These are phyloP conservation scores for Epicoccum sorghinum DNA, from an alignment of 2,329 filamentous ascomycete genomes.

Conservation along the genomic window DNA sequence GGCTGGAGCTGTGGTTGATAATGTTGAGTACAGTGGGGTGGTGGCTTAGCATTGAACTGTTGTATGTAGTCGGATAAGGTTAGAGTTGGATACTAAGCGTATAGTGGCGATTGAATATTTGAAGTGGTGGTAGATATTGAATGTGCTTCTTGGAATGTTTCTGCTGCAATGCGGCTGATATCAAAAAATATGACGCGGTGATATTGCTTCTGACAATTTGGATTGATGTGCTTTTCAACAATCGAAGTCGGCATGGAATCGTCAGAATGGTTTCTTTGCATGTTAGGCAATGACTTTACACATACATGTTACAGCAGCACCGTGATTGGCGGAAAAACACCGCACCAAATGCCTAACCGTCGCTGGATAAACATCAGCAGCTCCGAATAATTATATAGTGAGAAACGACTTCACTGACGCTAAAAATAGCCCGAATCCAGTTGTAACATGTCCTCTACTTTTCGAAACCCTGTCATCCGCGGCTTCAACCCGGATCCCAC, in stretches of 20 bases:
- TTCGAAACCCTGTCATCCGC: slow-evolving; percentile 54
- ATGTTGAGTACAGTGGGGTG: background rate
- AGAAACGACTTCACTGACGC: no score
- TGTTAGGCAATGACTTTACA: background rate
- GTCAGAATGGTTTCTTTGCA: background rate
- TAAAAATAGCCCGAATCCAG: no score
- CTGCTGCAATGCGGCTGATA: no score
- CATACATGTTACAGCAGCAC: background rate
- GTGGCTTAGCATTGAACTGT: background rate
- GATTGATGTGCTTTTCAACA: no score
- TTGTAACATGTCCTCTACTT: slow-evolving; percentile 2
- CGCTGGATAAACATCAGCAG: slow-evolving; percentile 1
- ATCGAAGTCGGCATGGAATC: no score
- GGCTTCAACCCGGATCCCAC: slow-evolving; percentile 60
- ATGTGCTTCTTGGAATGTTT: no score
- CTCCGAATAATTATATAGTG: no score
- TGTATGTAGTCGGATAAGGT: no score
- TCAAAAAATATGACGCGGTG: no score
- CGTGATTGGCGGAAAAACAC: slow-evolving; percentile 15
- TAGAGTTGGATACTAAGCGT: background rate
- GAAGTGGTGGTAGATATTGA: no score
- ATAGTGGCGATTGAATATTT: no score
- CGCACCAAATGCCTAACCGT: slow-evolving; percentile 1
- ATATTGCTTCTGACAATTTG: no score
- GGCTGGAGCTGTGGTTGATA: background rate